phyloP scores from a whole-genome alignment of 805 yeast genomes.

The Candida jianshihensis region DNA sequence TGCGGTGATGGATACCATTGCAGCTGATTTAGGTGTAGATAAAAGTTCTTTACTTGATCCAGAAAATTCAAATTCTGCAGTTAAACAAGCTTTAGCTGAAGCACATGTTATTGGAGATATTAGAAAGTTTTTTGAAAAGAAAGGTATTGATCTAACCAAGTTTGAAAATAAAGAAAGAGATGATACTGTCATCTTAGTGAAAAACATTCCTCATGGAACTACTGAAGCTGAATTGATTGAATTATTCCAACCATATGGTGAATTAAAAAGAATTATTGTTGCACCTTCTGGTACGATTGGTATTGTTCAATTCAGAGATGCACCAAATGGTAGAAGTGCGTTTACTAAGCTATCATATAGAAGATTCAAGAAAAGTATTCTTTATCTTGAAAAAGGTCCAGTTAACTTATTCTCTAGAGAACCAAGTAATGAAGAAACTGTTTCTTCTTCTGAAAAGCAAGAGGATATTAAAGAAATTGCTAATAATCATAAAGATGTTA shows the following conservation, averaged over 20 bases:
- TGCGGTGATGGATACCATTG: slow-evolving; percentile 88
- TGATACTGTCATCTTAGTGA: slow-evolving; percentile 74
- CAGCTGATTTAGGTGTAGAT: slow-evolving; percentile 71
- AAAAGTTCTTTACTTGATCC: slow-evolving; percentile 86
- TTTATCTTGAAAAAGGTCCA: slow-evolving; percentile 94
- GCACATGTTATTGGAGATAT: slow-evolving; percentile 93
- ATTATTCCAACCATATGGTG: slow-evolving; percentile 74
- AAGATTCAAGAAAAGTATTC: slow-evolving; percentile 77
- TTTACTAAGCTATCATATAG: slow-evolving; percentile 82
- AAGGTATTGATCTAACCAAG: slow-evolving; percentile 76
- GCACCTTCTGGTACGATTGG: slow-evolving; percentile 98
- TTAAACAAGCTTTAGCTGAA: slow-evolving; percentile 95
- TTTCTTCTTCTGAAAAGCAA: slow-evolving; percentile 26
- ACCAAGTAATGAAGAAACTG: slow-evolving; percentile 28
- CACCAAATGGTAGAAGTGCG: slow-evolving; percentile 82
- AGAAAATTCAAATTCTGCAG: slow-evolving; percentile 80
- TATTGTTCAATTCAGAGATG: slow-evolving; percentile 79
- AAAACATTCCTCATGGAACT: slow-evolving; percentile 89
- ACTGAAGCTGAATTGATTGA: slow-evolving; percentile 75
- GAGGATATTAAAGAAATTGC: slow-evolving; percentile 13
- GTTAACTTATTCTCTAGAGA: slow-evolving; percentile 63
- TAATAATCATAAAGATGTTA: slow-evolving; percentile 23
- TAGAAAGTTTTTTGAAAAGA: slow-evolving; percentile 74
- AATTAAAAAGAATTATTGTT: slow-evolving; percentile 72
- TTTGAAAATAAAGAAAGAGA: slow-evolving; percentile 65